A percentile compares a stretch with the other conserved stretches of the same genome.
phyloP scores from a whole-genome alignment of 2,329 filamentous ascomycete genomes.

The Blastomyces gilchristii region DNA sequence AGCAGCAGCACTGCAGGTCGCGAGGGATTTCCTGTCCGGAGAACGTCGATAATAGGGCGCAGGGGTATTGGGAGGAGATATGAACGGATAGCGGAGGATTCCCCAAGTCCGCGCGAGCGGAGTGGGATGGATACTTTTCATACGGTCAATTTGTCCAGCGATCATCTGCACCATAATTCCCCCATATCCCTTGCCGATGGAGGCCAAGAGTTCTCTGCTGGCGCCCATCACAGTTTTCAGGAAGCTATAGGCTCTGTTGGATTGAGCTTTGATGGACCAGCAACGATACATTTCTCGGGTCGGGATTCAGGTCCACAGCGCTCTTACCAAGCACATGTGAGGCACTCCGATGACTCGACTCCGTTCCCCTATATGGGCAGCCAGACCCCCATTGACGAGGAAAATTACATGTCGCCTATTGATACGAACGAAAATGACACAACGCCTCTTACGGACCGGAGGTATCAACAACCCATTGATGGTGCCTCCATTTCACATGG shows the following conservation, averaged over 20 bases:
- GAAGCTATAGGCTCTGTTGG: slow-evolving; percentile 35
- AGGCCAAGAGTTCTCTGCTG: slow-evolving; percentile 8
- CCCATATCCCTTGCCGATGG: background rate
- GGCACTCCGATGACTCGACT: slow-evolving; percentile 8
- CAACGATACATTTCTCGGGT: slow-evolving; percentile 12
- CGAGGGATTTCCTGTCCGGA: slow-evolving; percentile 38
- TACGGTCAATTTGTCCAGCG: slow-evolving; percentile 16
- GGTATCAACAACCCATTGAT: slow-evolving; percentile 48
- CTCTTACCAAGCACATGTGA: background rate
- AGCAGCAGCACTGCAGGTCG: slow-evolving; percentile 25
- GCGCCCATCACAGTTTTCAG: slow-evolving; percentile 33
- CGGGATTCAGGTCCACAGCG: background rate
- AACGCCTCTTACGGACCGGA: slow-evolving; percentile 48
- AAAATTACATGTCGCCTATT: slow-evolving; percentile 46
- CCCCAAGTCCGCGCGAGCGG: slow-evolving; percentile 37
- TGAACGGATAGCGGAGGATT: slow-evolving; percentile 44
- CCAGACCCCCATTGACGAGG: slow-evolving; percentile 34
- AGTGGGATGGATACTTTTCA: slow-evolving; percentile 13
- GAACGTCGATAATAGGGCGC: slow-evolving; percentile 31
- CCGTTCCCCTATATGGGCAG: slow-evolving; percentile 11
- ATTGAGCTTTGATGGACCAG: slow-evolving; percentile 30
- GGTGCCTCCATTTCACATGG: slow-evolving; percentile 37
- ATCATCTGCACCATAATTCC: slow-evolving; percentile 16
- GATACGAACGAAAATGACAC: slow-evolving; percentile 48
- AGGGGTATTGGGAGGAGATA: slow-evolving; percentile 37